Evolutionary conservation across 805 yeast genomes (phyloP).

Genomic region (Saturnispora ahearnii): DNA sequence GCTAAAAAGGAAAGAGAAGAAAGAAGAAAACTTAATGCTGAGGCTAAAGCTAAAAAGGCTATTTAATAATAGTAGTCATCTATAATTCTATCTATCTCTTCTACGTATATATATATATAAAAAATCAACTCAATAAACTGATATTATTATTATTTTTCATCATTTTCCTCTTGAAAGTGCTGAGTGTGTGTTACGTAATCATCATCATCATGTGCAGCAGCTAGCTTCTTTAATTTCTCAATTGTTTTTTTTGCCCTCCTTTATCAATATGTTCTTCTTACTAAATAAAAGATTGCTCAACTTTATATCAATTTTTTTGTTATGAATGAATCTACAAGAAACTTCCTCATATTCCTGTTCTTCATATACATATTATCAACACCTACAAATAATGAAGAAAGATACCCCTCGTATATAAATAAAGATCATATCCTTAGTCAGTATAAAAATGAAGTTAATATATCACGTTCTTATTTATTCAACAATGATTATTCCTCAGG

Average conservation of each 20-base stretch:
- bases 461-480: constrained; percentile 27
- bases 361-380: constrained; percentile 36
- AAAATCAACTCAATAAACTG: background rate
- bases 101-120: background rate
- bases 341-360: constrained; percentile 30
- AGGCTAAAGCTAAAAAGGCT: constrained; percentile 21
- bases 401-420: constrained; percentile 19
- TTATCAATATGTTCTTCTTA: background rate
- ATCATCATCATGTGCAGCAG: too few relatives aligned
- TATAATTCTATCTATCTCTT: background rate
- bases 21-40: constrained; percentile 35
- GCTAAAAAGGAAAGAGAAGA: constrained; percentile 41
- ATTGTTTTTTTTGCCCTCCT: too few relatives aligned
- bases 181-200: too few relatives aligned
- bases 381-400: constrained; percentile 26
- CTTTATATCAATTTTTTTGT: background rate
- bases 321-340: constrained; percentile 22
- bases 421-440: constrained; percentile 24
- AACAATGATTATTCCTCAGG: constrained; percentile 38
- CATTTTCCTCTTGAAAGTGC: too few relatives aligned
- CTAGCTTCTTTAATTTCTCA: too few relatives aligned
- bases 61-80: background rate
- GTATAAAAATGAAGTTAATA: constrained; percentile 28
- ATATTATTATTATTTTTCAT: too few relatives aligned
- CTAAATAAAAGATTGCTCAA: background rate